phyloP scores from a whole-genome alignment of 441 rosid species.

The Geranium incanum region DNA sequence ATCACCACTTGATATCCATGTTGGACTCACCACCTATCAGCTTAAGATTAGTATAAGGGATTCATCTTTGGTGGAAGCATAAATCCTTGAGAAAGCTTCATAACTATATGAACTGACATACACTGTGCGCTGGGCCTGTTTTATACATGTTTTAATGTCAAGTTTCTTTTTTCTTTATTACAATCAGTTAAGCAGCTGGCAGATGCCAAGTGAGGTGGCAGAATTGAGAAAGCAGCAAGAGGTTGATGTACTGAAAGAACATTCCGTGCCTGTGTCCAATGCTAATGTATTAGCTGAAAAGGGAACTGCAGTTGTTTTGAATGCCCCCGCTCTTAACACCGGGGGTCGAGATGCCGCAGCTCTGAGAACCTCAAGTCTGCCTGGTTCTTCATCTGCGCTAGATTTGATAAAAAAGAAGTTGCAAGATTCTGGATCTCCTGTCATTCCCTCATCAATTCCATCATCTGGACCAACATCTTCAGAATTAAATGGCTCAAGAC shows the following conservation, averaged over 20 bases:
- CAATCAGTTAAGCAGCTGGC: constrained; percentile 92
- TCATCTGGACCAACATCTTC: constrained; percentile 37
- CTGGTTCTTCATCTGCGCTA: constrained; percentile 67
- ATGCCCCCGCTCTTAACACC: constrained; percentile 68
- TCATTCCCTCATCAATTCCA: constrained; percentile 38
- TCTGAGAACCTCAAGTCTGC: constrained; percentile 44
- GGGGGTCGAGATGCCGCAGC: constrained; percentile 84
- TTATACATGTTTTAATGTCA: not conserved
- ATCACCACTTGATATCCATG: too few relatives aligned
- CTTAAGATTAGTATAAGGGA: too few relatives aligned
- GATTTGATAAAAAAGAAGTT: constrained; percentile 91
- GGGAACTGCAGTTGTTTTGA: constrained; percentile 50
- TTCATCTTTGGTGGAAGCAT: too few relatives aligned
- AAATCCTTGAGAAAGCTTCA: too few relatives aligned
- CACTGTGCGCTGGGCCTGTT: not conserved
- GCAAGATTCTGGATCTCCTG: constrained; percentile 76
- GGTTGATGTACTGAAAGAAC: constrained; percentile 42
- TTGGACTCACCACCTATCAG: too few relatives aligned
- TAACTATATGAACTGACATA: too few relatives aligned
- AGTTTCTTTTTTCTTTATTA: constrained; percentile 15
- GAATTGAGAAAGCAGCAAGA: constrained; percentile 65
- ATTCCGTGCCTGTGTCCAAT: constrained; percentile 30
- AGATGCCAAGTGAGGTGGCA: constrained; percentile 74
- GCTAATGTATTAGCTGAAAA: constrained; percentile 44
- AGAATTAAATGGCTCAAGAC: constrained; percentile 65